Evolutionary conservation across 108 stramenopile genomes (phyloP).

Genomic region (Cyclotella kingstonii): DNA sequence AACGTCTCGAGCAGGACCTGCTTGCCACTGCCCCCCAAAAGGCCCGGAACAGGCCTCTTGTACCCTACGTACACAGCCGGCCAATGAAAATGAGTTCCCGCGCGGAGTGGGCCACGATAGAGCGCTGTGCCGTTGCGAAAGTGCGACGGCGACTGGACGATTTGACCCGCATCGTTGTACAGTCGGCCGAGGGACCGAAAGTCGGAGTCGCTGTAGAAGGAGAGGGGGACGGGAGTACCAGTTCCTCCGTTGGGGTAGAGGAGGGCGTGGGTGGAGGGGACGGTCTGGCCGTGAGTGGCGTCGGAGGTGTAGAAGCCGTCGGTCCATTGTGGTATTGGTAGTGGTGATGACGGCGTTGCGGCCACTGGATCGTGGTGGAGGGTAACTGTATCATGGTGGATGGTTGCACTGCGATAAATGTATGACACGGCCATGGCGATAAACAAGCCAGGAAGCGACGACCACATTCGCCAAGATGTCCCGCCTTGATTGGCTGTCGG

Average conservation of each 20-base stretch:
- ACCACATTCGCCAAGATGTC: too few species aligned
- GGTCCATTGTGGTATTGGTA: conserved; percentile 26
- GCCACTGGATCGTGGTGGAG: too few species aligned
- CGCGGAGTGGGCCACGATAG: conserved; percentile 30
- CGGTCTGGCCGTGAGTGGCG: conserved; percentile 6
- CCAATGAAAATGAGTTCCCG: conserved; percentile 53
- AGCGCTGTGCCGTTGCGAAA: conserved; percentile 42
- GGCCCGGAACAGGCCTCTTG: conserved; percentile 36
- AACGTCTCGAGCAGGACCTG: conserved; percentile 43
- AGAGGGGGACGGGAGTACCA: conserved; percentile 22
- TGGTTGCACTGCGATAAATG: too few species aligned
- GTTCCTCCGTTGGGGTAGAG: conserved; percentile 40
- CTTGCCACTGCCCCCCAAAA: conserved; percentile 35
- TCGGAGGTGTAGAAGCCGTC: conserved; percentile 42
- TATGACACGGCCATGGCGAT: too few species aligned
- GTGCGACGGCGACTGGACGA: conserved; percentile 36
- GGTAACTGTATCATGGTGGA: too few species aligned
- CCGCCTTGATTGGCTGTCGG: too few species aligned
- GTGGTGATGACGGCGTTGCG: too few species aligned
- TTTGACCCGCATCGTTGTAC: conserved; percentile 46
- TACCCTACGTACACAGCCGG: conserved; percentile 47
- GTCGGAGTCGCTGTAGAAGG: conserved; percentile 26
- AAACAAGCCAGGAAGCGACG: too few species aligned
- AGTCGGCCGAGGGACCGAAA: conserved; percentile 33
- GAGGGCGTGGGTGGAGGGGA: conserved; percentile 37